These are phyloP conservation scores for Phytophthora gonapodyides DNA, from an alignment of 352 stramenopile species.

Conservation along the genomic window DNA sequence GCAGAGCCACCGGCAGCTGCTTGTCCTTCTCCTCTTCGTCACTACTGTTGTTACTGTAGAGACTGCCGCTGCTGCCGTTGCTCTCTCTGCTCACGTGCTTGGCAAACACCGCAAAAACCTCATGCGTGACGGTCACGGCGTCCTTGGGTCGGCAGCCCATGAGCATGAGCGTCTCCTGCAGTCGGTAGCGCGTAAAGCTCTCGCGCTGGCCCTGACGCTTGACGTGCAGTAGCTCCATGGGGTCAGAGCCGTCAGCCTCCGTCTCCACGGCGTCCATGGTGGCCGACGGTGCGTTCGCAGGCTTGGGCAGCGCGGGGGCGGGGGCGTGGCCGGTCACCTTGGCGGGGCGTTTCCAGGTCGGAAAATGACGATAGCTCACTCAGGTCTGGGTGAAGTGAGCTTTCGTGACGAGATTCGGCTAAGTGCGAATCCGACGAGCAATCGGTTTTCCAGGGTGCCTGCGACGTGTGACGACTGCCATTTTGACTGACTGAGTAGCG, in stretches of 20 bases:
- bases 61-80: conserved; percentile 11
- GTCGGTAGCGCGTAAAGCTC: conserved; percentile 79
- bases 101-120: conserved; percentile 67
- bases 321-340: conserved; percentile 10
- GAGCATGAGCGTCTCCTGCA: conserved; percentile 89
- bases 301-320: neutral
- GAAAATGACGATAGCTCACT: neutral
- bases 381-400: neutral
- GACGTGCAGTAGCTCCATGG: conserved; percentile 82
- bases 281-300: conserved; percentile 8
- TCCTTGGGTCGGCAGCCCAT: conserved; percentile 86
- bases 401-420: too few relatives aligned
- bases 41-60: conserved; percentile 20
- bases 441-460: neutral
- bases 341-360: conserved; percentile 8
- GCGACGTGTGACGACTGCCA: neutral
- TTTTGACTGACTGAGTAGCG: too few relatives aligned
- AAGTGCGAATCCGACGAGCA: neutral
- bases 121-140: conserved; percentile 65
- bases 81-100: conserved; percentile 46
- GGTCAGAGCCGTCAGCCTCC: conserved; percentile 63
- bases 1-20: conserved; percentile 33
- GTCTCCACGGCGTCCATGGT: conserved; percentile 61
- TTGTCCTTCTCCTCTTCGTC: conserved; percentile 6
- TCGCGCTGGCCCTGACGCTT: conserved; percentile 53